Percentiles rank a stretch among this genome's conserved stretches.
Conservation (phyloP, 331 rosid genomes). For the Stylosanthes scabra region DNA sequence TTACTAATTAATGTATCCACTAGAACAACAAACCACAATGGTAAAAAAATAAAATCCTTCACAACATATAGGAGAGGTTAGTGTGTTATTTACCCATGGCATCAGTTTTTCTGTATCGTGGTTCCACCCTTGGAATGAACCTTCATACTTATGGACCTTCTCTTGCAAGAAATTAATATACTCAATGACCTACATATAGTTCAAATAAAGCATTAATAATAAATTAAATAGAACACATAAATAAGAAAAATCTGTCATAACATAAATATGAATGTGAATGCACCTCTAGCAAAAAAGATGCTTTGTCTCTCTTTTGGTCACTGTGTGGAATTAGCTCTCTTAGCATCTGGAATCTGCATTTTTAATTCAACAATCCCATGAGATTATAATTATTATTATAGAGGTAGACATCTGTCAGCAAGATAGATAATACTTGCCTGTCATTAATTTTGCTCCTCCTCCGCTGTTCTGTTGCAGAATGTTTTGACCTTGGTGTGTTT, state of each 20-base stretch:
- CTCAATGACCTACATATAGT: slow-evolving; percentile 73
- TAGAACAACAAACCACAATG: slow-evolving; percentile 11
- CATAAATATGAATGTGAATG: not conserved
- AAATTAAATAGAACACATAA: slow-evolving; percentile 16
- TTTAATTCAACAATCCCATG: slow-evolving; percentile 26
- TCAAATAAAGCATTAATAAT: slow-evolving; percentile 33
- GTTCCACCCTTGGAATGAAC: slow-evolving; percentile 83
- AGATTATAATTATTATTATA: slow-evolving; percentile 26
- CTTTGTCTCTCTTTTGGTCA: slow-evolving; percentile 98
- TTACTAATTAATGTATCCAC: not conserved
- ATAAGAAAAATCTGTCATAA: slow-evolving; percentile 6
- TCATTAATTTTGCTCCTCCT: slow-evolving; percentile 98
- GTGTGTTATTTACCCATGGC: slow-evolving; percentile 71
- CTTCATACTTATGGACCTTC: slow-evolving; percentile 83
- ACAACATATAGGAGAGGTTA: slow-evolving; percentile 14
- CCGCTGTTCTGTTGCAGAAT: slow-evolving; percentile 98
- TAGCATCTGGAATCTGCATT: slow-evolving; percentile 87
- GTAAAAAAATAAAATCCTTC: slow-evolving; percentile 19
- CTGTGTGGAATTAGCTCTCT: slow-evolving; percentile 90
- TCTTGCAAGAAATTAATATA: slow-evolving; percentile 92
- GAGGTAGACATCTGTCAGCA: slow-evolving; percentile 4
- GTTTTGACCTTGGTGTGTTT: slow-evolving; percentile 96
- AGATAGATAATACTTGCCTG: slow-evolving; percentile 61
- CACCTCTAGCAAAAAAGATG: slow-evolving; percentile 93
- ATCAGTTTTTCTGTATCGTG: slow-evolving; percentile 67